Evolutionary conservation across 1,139 yeast genomes (phyloP).

Genomic region (Candida dubliniensis): DNA sequence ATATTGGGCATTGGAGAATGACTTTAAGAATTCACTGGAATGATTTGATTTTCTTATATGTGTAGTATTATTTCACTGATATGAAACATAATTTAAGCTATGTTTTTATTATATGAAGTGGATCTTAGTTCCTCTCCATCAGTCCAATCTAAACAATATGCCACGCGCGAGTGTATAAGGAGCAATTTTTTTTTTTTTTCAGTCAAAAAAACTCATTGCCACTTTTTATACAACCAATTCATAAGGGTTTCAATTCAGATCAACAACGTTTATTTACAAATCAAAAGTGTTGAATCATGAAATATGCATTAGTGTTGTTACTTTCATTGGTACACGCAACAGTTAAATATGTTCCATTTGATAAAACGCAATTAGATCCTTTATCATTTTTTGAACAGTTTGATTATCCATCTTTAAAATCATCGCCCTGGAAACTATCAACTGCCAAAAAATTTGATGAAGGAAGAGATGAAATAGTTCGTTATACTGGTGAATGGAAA

Average conservation of each 20-base stretch:
- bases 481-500: constrained; percentile 73
- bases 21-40: no score
- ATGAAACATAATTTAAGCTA: no score
- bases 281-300: background rate
- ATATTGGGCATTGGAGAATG: no score
- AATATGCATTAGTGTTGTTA: background rate
- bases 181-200: no score
- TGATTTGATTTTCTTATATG: no score
- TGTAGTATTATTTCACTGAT: no score
- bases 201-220: no score
- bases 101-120: no score
- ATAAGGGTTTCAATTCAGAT: background rate
- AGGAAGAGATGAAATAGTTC: constrained; percentile 25
- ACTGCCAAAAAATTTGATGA: constrained; percentile 55
- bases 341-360: constrained; percentile 31
- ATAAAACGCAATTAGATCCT: constrained; percentile 24
- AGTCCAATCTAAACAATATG: no score
- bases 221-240: background rate
- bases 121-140: no score
- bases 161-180: no score
- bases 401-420: constrained; percentile 34
- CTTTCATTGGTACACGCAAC: background rate
- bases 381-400: constrained; percentile 74
- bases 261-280: background rate
- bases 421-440: constrained; percentile 64